Base-by-base conservation (phyloP, 2,329 filamentous ascomycete species). In the Rhynchosporium graminicola region DNA sequence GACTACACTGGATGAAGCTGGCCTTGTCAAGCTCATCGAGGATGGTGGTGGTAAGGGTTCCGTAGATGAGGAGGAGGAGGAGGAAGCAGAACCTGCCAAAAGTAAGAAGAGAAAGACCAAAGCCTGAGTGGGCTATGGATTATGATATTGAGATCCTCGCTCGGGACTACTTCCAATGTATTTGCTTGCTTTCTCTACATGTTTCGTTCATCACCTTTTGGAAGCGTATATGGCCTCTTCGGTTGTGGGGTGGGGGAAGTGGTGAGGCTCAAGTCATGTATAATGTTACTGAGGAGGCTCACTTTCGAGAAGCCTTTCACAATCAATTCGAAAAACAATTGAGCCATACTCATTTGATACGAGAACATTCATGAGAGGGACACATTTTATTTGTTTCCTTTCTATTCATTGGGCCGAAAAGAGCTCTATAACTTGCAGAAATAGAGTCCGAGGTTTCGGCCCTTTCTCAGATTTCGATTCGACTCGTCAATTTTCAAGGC, bases 51-150 rank as follows among this genome's bases (percentile, higher is more conserved):
- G 63, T 10, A 69, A 69, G 58, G 56, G 48, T 36, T 43, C 43
- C 40, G 65, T 57, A 12, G 64, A 65, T 4, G 59, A 64, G 2
- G 63, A 52, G 2, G 38, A 28, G 7, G 57, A 57, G 20, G 57
- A 68, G n/a, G 68, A 68, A 4, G 60, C 65, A 10, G 63, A 68
- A 48, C 61, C 64, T 4, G 47, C 48, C 2, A 67, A 66, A 57
- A 45, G 56, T 9, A 67, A 66, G 61, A 70, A 64, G 60, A 54
- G 59, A 56, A 67, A 64, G 63, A 67, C 54, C 50, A 67, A 64
- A 62, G 66, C 54, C 20, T 60, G 47, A 46, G n/a, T 36, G n/a
- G 20, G 38, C 29, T 10, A 28, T 52, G 15, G 55, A 51, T 58
- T 26, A 59, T 59, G 40, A 40, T 12, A 46, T 51, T 20, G 6